Evolutionary conservation across 805 yeast species (phyloP), one percentile per base, ranked within the genome.

Genomic region (Cyberlindnera xylosilytica): DNA sequence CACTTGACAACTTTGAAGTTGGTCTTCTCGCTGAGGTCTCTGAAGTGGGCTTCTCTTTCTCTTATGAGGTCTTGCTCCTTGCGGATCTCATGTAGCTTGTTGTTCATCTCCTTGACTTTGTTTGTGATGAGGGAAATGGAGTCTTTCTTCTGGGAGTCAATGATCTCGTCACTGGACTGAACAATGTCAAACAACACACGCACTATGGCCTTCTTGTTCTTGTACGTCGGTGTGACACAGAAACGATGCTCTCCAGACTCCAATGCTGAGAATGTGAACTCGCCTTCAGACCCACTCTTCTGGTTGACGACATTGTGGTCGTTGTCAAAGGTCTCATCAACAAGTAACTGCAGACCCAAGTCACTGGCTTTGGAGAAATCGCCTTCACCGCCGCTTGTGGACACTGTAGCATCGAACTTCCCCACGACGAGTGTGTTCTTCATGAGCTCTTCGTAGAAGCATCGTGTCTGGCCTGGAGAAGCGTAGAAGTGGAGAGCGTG

Each of bases 241-340:
- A 90, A 73, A 55, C 74, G 73, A 70, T 89, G 97, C 61, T 86
- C 95, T 29, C 97, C 97, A 10, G 83, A 69, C 41, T 85, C 96
- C 35, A 79, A 66, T 1, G 97, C 85, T 11, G 90, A 83, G 69
- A 87, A 89, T 23, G 89, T 74, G 63, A 87, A 85, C 47, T 81
- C 82, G 13, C 88, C 86, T 30, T 62, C 64, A 11, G 86, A 67
- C 3, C 72, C 51, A 20, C 81, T 78, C 56, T 72, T 78, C 62
- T 87, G 95, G 46, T 72, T 63, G 28, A 81, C 81, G 20, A 88
- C 95, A 45, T 81, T 72, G 63, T 90, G 91, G 63, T 85, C 77
- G 59, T 81, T 79, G 65, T 88, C 96, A 56, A 90, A 90, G 4
- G 85, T 76, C 64, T 86, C 93, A 57, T 70, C 59, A 7, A 64